These are phyloP conservation scores for Kregervanrija delftensis DNA, from an alignment of 805 yeast genomes.

Conservation along the genomic window DNA sequence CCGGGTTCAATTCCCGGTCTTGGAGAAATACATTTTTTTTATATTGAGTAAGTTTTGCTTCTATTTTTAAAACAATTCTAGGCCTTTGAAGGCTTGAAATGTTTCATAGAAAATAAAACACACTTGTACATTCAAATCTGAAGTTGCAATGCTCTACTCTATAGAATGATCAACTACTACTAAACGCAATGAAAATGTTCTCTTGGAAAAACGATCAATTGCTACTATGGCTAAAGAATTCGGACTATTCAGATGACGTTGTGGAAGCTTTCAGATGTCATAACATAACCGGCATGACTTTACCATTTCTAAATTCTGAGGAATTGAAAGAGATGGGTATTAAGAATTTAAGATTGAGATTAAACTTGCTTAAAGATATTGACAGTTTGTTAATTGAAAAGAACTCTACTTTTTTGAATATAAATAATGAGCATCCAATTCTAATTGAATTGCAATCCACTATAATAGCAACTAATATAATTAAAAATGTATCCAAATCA, in stretches of 20 bases:
- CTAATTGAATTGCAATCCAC: conserved; percentile 20
- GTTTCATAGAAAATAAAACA: no score
- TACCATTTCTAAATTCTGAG: conserved; percentile 60
- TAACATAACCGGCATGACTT: conserved; percentile 65
- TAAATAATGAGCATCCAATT: conserved; percentile 18
- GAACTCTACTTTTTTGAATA: conserved; percentile 9
- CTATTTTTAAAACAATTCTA: no score
- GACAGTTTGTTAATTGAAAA: conserved; percentile 41
- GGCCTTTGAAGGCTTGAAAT: no score
- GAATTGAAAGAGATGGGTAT: conserved; percentile 75
- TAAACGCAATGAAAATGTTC: conserved; percentile 12
- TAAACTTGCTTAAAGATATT: conserved; percentile 53
- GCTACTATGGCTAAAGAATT: conserved; percentile 24
- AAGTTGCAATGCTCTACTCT: no score
- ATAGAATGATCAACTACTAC: no score
- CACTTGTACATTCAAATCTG: no score
- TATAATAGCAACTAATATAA: conserved; percentile 18
- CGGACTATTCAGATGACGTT: conserved; percentile 17
- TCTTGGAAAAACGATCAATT: conserved; percentile 28
- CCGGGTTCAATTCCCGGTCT: no score
- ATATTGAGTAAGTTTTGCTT: no score
- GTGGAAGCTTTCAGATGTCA: conserved; percentile 40
- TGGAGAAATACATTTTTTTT: no score
- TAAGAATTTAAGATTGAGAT: conserved; percentile 42
- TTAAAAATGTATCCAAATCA: conserved; percentile 17